Conservation (phyloP, 768 basidiomycete genomes). For the Pisolithus albus region DNA sequence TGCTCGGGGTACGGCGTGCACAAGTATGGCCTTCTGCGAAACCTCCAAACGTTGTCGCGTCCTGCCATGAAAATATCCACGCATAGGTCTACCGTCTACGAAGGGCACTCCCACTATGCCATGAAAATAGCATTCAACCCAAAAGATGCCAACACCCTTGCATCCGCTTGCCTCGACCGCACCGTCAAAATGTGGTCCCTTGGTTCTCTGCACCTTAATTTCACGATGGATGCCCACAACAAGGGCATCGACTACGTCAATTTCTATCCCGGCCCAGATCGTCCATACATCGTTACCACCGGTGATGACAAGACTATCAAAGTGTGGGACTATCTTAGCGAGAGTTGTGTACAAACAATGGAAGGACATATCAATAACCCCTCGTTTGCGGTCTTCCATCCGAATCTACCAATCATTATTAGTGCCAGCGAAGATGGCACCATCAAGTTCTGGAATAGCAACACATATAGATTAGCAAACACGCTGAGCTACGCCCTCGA, state of each 20-base stretch:
- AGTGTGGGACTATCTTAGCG: slow-evolving; percentile 98
- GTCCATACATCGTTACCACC: slow-evolving; percentile 92
- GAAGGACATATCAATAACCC: slow-evolving; percentile 98
- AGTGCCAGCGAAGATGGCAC: slow-evolving; percentile 97
- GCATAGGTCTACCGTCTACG: slow-evolving; percentile 57
- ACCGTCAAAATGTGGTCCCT: slow-evolving; percentile 99
- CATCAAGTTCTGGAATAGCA: slow-evolving; percentile 96
- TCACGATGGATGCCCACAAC: slow-evolving; percentile 96
- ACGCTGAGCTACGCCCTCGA: slow-evolving; percentile 94
- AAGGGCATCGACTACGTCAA: slow-evolving; percentile 99
- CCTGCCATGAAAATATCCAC: slow-evolving; percentile 1
- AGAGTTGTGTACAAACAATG: slow-evolving; percentile 96
- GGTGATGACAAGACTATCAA: slow-evolving; percentile 98
- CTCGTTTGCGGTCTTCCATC: slow-evolving; percentile 95
- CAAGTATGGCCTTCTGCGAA: no score
- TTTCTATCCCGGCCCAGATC: slow-evolving; percentile 96
- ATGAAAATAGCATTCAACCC: slow-evolving; percentile 98
- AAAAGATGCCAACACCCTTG: slow-evolving; percentile 96
- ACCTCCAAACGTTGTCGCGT: neutral
- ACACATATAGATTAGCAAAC: slow-evolving; percentile 93
- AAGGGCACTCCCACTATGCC: slow-evolving; percentile 98
- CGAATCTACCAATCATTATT: slow-evolving; percentile 85
- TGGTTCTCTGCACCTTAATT: slow-evolving; percentile 77
- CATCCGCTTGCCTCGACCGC: slow-evolving; percentile 93
- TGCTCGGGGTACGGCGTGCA: no score